Conservation (phyloP, 169 alveolate species). For the Plasmodium gaboni region DNA sequence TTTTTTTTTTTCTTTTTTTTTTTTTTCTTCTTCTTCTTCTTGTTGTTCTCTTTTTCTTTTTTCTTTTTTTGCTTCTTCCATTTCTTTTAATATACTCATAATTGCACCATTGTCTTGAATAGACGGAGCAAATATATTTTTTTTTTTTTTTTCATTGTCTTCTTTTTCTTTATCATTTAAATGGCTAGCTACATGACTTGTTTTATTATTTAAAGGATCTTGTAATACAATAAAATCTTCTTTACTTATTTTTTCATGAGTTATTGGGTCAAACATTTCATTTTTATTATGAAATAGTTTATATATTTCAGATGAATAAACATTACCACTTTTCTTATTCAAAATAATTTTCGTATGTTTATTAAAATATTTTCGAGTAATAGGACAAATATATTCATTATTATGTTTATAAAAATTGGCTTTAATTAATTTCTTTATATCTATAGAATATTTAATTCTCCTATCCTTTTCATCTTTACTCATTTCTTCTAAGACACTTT, state of each 20-base stretch:
- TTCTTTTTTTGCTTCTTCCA: constrained; percentile 27
- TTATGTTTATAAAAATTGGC: constrained; percentile 87
- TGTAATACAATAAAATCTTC: constrained; percentile 82
- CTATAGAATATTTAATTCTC: constrained; percentile 15
- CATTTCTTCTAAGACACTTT: constrained; percentile 72
- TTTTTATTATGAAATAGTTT: constrained; percentile 48
- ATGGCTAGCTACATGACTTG: no score
- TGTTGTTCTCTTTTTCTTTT: constrained; percentile 10
- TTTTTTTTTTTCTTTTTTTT: neutral
- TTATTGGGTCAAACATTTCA: constrained; percentile 63
- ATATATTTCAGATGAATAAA: constrained; percentile 86
- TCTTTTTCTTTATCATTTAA: constrained; percentile 17
- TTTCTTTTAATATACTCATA: constrained; percentile 72
- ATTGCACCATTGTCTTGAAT: constrained; percentile 68
- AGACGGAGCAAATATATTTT: constrained; percentile 22
- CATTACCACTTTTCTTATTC: constrained; percentile 92
- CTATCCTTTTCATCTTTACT: constrained; percentile 7
- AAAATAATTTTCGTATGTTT: constrained; percentile 92
- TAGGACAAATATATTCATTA: constrained; percentile 93
- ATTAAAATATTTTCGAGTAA: constrained; percentile 91
- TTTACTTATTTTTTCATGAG: constrained; percentile 79
- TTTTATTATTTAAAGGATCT: constrained; percentile 74
- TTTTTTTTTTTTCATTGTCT: constrained; percentile 27
- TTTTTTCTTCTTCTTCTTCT: neutral
- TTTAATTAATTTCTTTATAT: constrained; percentile 90